Conservation (phyloP, 331 rosid genomes). For the Erythrophleum ivorense region DNA sequence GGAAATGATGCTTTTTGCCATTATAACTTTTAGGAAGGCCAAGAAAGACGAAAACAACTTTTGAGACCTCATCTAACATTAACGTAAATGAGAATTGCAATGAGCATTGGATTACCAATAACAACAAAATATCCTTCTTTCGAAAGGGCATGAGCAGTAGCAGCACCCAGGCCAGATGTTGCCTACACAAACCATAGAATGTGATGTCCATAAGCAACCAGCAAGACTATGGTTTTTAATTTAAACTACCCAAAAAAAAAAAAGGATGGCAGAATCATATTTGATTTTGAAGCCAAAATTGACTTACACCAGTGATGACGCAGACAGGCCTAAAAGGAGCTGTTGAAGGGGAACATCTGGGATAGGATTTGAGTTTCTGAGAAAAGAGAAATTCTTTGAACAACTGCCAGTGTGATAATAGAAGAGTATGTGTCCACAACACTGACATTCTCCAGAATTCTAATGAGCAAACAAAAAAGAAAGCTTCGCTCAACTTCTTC, state of each 20-base stretch:
- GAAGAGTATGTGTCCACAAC: constrained; percentile 58
- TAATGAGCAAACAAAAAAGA: constrained; percentile 51
- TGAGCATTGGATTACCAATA: constrained; percentile 56
- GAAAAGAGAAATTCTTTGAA: constrained; percentile 41
- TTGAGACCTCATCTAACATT: not conserved
- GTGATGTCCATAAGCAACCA: constrained; percentile 3
- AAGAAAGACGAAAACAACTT: not conserved
- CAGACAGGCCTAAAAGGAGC: constrained; percentile 60
- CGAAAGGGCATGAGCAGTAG: constrained; percentile 79
- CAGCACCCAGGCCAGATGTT: constrained; percentile 87
- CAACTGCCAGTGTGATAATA: constrained; percentile 57
- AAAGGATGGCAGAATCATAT: not conserved
- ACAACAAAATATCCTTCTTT: constrained; percentile 72
- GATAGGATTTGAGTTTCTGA: constrained; percentile 39
- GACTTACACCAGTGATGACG: constrained; percentile 79
- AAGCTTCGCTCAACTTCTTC: constrained; percentile 45
- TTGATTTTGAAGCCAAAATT: not conserved
- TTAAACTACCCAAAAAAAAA: not conserved
- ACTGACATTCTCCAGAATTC: constrained; percentile 86
- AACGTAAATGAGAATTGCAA: constrained; percentile 3
- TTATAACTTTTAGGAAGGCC: not conserved
- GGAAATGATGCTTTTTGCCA: not conserved
- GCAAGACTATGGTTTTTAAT: not conserved
- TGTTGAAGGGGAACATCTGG: constrained; percentile 45
- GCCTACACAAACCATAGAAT: constrained; percentile 55